Evolutionary conservation across 139 green algal species (phyloP), one percentile per base, ranked within the genome.

Genomic region (Chlorella ohadii): DNA sequence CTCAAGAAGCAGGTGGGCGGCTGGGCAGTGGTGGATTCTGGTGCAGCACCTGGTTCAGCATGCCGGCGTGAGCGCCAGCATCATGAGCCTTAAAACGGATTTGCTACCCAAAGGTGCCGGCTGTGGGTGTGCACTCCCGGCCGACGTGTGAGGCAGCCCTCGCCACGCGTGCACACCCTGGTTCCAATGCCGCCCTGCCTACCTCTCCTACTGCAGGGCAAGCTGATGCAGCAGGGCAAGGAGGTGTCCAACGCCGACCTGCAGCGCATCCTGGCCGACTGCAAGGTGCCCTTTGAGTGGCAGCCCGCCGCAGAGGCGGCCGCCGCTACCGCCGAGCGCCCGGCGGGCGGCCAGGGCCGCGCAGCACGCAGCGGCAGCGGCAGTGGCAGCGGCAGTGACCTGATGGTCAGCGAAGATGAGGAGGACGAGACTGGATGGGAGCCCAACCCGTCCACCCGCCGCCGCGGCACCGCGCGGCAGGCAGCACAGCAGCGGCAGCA

Each of bases 1-100:
- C 72, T 79, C 12, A 79, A 79, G 47, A 64, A 79, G n/a, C 44
- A 65, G 72, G 72, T 64, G 47, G 9, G 66, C 15, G 28, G 51
- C 51, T 70, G n/a, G 6, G n/a, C 3, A 19, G 13, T 36, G 64
- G n/a, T n/a, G n/a, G n/a, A n/a, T n/a, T n/a, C n/a, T n/a, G n/a
- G n/a, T n/a, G n/a, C n/a, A n/a, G n/a, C n/a, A n/a, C n/a, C n/a
- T n/a, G n/a, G n/a, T n/a, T n/a, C n/a, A n/a, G n/a, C n/a, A n/a
- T n/a, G n/a, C n/a, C n/a, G n/a, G n/a, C n/a, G n/a, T n/a, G n/a
- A n/a, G n/a, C n/a, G n/a, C n/a, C n/a, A n/a, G n/a, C n/a, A n/a
- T n/a, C n/a, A n/a, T n/a, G n/a, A n/a, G n/a, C n/a, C n/a, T n/a
- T n/a, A n/a, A n/a, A n/a, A n/a, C n/a, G n/a, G n/a, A n/a, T n/a